These are phyloP conservation scores for Fusarium incarnatum DNA, from an alignment of 2,329 filamentous ascomycete genomes.

Conservation along the genomic window DNA sequence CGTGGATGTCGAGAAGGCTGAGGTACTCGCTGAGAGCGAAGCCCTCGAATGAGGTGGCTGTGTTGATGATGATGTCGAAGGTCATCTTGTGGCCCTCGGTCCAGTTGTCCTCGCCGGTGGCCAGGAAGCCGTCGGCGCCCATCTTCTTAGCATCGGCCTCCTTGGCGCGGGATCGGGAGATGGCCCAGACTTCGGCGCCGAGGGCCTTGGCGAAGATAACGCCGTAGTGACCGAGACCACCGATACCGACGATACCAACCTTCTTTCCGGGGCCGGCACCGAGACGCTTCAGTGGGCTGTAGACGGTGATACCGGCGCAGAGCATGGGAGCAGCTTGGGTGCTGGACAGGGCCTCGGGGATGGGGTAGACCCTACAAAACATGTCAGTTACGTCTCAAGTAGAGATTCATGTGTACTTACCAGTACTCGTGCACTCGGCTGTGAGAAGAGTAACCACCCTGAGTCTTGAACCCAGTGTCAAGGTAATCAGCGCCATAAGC, in stretches of 20 bases:
- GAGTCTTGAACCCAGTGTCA: constrained; percentile 65
- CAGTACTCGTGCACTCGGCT: constrained; percentile 59
- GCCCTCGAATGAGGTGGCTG: constrained; percentile 73
- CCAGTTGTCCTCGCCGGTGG: constrained; percentile 68
- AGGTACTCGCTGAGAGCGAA: constrained; percentile 80
- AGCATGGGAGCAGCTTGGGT: constrained; percentile 80
- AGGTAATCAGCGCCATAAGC: constrained; percentile 65
- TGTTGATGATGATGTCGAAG: constrained; percentile 83
- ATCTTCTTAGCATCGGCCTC: constrained; percentile 69
- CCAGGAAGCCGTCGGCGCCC: constrained; percentile 71
- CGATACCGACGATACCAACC: constrained; percentile 79
- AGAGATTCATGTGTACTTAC: constrained; percentile 44
- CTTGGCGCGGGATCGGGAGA: constrained; percentile 70
- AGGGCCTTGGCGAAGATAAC: constrained; percentile 76
- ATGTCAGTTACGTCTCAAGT: constrained; percentile 11
- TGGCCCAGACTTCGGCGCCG: constrained; percentile 71
- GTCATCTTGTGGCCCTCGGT: constrained; percentile 67
- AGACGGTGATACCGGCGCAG: constrained; percentile 85
- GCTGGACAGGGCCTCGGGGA: constrained; percentile 76
- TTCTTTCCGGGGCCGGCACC: constrained; percentile 82
- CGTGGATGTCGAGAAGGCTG: constrained; percentile 83
- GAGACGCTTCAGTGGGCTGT: constrained; percentile 80
- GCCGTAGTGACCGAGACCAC: constrained; percentile 78
- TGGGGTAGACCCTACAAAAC: constrained; percentile 70
- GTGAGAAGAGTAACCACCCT: constrained; percentile 65